These are phyloP conservation scores for Botrytis sinoallii DNA, from an alignment of 2,329 filamentous ascomycete genomes.

Conservation along the genomic window DNA sequence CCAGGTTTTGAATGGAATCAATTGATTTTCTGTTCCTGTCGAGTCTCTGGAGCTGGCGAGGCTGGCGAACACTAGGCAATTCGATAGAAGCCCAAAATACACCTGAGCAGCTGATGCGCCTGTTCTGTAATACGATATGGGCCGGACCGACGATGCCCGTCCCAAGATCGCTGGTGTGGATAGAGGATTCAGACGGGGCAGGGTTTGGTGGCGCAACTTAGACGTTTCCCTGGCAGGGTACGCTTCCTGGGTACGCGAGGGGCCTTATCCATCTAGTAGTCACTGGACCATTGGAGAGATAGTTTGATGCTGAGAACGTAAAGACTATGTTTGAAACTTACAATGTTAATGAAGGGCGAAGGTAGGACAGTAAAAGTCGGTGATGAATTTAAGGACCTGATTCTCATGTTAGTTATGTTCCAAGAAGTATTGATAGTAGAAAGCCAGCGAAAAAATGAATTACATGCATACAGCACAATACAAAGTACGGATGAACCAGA, in stretches of 20 bases:
- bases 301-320: neutral
- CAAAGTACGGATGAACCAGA: constrained; percentile 6
- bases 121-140: constrained; percentile 26
- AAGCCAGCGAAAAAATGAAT: constrained; percentile 3
- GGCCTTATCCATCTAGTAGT: neutral
- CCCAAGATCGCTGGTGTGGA: constrained; percentile 18
- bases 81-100: constrained; percentile 12
- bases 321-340: constrained; percentile 1
- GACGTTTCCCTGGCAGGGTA: constrained; percentile 19
- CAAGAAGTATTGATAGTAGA: neutral
- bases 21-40: neutral
- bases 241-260: neutral
- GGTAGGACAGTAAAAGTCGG: neutral
- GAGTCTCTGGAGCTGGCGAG: constrained; percentile 20
- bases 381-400: neutral
- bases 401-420: constrained; percentile 7
- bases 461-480: constrained; percentile 11
- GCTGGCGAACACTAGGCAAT: constrained; percentile 24
- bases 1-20: neutral
- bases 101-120: constrained; percentile 26
- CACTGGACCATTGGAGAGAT: constrained; percentile 6
- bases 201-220: constrained; percentile 23
- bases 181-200: constrained; percentile 17
- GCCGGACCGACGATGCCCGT: constrained; percentile 24
- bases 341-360: constrained; percentile 1